Evolutionary conservation across 2,329 filamentous ascomycete genomes (phyloP).

Genomic region (Colletotrichum eremochloae): DNA sequence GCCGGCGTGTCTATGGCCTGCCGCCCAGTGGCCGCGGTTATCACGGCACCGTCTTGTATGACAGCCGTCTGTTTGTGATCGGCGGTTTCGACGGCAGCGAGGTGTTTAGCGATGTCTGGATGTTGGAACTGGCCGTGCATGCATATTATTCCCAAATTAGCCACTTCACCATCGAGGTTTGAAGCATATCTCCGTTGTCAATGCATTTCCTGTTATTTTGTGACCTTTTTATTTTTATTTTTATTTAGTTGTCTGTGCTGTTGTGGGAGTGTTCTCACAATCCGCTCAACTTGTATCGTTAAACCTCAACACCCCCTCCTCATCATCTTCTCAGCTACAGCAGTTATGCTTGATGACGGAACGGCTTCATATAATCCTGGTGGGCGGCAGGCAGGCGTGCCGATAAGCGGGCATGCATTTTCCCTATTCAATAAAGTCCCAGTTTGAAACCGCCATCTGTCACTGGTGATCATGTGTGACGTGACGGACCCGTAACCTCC

Average conservation of each 20-base stretch:
- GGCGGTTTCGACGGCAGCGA: slow-evolving; percentile 77
- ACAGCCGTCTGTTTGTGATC: slow-evolving; percentile 73
- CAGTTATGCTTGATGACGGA: slow-evolving; percentile 41
- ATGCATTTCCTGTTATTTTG: slow-evolving; percentile 4
- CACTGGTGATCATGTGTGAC: slow-evolving; percentile 5
- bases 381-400: slow-evolving; percentile 26
- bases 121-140: slow-evolving; percentile 77
- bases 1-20: slow-evolving; percentile 73
- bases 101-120: slow-evolving; percentile 77
- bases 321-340: slow-evolving; percentile 28
- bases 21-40: slow-evolving; percentile 75
- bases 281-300: slow-evolving; percentile 30
- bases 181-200: slow-evolving; percentile 18
- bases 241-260: not conserved
- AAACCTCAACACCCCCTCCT: not conserved
- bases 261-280: not conserved
- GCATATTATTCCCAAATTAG: slow-evolving; percentile 81
- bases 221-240: not conserved
- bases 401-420: slow-evolving; percentile 12
- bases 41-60: slow-evolving; percentile 75
- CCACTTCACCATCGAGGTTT: slow-evolving; percentile 79
- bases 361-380: slow-evolving; percentile 38
- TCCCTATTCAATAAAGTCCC: slow-evolving; percentile 19
- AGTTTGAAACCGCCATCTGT: not conserved
- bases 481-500: not conserved